A percentile compares a stretch with the other conserved stretches of the same genome.
Conservation (phyloP, 495 filamentous ascomycete species). For the Penicillium taxi region DNA sequence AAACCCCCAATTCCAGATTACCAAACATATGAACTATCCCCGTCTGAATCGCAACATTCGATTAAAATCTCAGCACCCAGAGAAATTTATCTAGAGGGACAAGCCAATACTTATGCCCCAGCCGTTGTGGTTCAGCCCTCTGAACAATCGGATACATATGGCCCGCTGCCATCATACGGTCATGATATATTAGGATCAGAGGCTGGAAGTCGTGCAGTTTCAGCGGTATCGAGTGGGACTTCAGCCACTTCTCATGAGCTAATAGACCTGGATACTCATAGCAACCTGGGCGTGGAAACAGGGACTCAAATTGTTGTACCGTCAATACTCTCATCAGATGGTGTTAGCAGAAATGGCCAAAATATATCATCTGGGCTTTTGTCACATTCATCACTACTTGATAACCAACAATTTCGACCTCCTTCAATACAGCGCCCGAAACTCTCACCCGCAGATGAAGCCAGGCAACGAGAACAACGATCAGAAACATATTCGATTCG, state of each 20-base stretch:
- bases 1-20: no score
- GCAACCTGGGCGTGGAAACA: constrained; percentile 3
- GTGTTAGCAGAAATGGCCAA: not conserved
- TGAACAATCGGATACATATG: not conserved
- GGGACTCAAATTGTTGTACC: constrained; percentile 7
- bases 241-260: constrained; percentile 34
- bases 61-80: constrained; percentile 13
- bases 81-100: constrained; percentile 14
- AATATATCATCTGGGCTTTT: not conserved
- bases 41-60: constrained; percentile 19
- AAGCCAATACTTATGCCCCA: constrained; percentile 15
- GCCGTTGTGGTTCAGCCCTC: constrained; percentile 11
- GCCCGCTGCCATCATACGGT: constrained; percentile 7
- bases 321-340: constrained; percentile 12
- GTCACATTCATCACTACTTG: not conserved
- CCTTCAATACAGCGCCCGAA: not conserved
- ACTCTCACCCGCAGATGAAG: constrained; percentile 28
- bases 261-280: constrained; percentile 27
- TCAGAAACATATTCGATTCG: constrained; percentile 66
- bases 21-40: constrained; percentile 10
- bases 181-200: constrained; percentile 14
- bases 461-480: constrained; percentile 38
- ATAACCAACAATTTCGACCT: not conserved
- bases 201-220: constrained; percentile 17
- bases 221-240: constrained; percentile 22